These are phyloP conservation scores for Ceratocystis cubensis DNA, from an alignment of 2,329 filamentous ascomycete species.

Conservation along the genomic window DNA sequence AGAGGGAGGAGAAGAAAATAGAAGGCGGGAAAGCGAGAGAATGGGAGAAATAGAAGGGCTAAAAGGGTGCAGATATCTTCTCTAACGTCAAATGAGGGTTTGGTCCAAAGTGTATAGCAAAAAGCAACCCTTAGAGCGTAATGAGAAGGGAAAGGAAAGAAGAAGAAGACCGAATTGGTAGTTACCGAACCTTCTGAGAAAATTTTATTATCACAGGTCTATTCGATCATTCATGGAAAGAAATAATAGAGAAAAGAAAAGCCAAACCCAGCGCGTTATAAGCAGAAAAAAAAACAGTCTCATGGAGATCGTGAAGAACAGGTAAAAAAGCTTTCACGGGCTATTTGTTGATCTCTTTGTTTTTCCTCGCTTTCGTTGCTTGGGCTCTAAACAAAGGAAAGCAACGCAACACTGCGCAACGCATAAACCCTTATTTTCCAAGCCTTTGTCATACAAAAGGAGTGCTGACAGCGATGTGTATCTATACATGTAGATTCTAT, in stretches of 20 bases:
- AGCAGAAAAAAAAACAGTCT: neutral
- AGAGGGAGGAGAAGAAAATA: neutral
- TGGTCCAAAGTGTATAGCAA: neutral
- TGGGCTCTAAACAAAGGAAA: constrained; percentile 2
- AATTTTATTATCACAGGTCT: no score
- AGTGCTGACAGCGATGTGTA: neutral
- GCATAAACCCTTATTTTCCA: neutral
- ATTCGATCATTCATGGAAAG: no score
- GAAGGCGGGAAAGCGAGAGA: neutral
- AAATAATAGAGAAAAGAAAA: neutral
- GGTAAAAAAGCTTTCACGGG: neutral
- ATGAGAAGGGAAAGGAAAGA: neutral
- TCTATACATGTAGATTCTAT: neutral
- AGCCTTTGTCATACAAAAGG: neutral
- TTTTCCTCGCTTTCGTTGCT: neutral
- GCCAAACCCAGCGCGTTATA: neutral
- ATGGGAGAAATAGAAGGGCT: neutral
- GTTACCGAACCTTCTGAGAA: neutral
- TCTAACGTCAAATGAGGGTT: neutral
- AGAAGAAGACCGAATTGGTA: neutral
- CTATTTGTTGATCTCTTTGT: neutral
- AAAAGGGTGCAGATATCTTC: neutral
- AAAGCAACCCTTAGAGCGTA: neutral
- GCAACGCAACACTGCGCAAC: neutral
- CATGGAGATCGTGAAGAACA: neutral